phyloP scores from a whole-genome alignment of 768 basidiomycete species.

The Roridomyces roridus region DNA sequence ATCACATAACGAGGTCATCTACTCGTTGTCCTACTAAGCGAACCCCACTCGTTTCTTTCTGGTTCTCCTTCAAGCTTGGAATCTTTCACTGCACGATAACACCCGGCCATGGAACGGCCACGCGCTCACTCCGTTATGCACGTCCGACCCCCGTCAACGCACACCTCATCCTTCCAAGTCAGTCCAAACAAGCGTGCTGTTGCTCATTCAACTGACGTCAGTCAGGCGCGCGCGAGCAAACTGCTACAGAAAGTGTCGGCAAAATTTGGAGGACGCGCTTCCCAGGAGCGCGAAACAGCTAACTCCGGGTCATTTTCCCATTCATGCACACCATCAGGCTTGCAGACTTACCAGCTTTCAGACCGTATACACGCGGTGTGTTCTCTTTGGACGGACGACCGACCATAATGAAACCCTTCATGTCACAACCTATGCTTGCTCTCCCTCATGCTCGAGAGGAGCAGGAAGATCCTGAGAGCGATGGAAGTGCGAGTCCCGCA shows the following conservation, averaged over 20 bases:
- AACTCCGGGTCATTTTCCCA: no score
- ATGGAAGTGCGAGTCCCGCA: slow-evolving; percentile 32
- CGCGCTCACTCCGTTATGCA: slow-evolving; percentile 18
- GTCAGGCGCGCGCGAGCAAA: slow-evolving; percentile 21
- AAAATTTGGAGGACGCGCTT: slow-evolving; percentile 10
- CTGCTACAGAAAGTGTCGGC: slow-evolving; percentile 23
- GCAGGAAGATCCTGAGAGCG: slow-evolving; percentile 15
- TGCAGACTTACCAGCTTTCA: not conserved
- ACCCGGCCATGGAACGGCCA: slow-evolving; percentile 10
- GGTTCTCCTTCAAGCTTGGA: no score
- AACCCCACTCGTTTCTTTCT: no score
- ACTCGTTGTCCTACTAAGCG: no score
- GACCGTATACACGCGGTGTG: slow-evolving; percentile 31
- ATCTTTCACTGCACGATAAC: no score
- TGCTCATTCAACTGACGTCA: not conserved
- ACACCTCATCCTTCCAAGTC: slow-evolving; percentile 10
- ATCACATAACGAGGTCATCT: no score
- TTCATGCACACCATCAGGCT: not conserved
- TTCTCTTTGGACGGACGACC: slow-evolving; percentile 39
- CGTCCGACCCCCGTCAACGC: not conserved
- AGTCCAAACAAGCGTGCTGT: not conserved
- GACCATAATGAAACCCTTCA: slow-evolving; percentile 43
- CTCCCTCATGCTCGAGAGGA: slow-evolving; percentile 23
- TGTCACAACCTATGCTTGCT: slow-evolving; percentile 52
- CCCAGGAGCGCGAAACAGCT: not conserved